These are phyloP conservation scores for Aschersonia sp. DNA, from an alignment of 2,329 filamentous ascomycete genomes.

Conservation along the genomic window DNA sequence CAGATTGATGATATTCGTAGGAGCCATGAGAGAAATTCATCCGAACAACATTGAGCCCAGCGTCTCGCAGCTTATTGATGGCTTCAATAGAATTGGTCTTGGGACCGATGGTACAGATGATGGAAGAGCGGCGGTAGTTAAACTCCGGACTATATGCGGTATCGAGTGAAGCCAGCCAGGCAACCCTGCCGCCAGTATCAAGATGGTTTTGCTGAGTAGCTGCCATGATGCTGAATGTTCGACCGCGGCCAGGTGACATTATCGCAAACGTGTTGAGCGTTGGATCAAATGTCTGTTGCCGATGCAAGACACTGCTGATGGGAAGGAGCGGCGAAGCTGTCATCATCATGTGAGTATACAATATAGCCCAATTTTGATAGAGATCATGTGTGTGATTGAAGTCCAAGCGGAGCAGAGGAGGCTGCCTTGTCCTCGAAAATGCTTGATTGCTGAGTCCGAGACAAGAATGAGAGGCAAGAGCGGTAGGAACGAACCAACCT, in stretches of 20 bases:
- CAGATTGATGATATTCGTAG: conserved; percentile 95
- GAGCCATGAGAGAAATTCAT: conserved; percentile 87
- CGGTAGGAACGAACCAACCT: not conserved
- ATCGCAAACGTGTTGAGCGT: conserved; percentile 4
- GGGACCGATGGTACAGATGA: conserved; percentile 97
- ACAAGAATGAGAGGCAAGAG: not conserved
- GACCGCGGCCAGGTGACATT: conserved; percentile 19
- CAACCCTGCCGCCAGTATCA: conserved; percentile 55
- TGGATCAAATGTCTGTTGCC: not conserved
- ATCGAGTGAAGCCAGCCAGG: conserved; percentile 60
- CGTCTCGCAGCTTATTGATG: conserved; percentile 83
- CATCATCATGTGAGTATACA: too few relatives aligned
- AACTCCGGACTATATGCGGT: conserved; percentile 75
- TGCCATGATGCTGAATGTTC: conserved; percentile 30
- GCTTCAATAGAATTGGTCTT: conserved; percentile 98
- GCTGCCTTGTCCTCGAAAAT: too few relatives aligned
- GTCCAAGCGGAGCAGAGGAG: too few relatives aligned
- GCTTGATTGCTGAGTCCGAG: not conserved
- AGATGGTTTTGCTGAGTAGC: conserved; percentile 74
- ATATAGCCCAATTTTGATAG: too few relatives aligned
- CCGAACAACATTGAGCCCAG: conserved; percentile 93
- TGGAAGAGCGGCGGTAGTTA: conserved; percentile 91
- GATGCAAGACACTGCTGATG: not conserved
- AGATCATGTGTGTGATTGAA: too few relatives aligned
- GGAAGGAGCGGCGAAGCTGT: not conserved